These are phyloP conservation scores for Leucaena leucocephala DNA, from an alignment of 306 rosid species.

Conservation along the genomic window DNA sequence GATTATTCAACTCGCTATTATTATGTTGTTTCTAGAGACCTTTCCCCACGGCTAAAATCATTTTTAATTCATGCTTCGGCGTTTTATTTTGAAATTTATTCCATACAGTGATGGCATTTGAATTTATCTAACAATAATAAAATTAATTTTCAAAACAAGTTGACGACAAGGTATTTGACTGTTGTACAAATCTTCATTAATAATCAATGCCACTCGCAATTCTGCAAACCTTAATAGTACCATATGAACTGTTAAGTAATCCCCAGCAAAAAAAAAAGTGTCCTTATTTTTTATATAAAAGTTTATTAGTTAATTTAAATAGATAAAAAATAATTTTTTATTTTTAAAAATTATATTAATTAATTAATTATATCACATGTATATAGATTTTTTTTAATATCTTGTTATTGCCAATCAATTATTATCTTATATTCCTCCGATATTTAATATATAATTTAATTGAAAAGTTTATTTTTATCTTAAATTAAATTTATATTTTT, in stretches of 20 bases:
- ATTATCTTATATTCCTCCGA: no score
- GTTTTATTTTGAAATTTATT: neutral
- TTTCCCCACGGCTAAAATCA: neutral
- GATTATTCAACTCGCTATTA: neutral
- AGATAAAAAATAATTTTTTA: no score
- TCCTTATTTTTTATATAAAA: no score
- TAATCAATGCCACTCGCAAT: neutral
- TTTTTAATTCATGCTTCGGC: neutral
- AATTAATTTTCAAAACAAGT: neutral
- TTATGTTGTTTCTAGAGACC: neutral
- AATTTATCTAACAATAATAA: neutral
- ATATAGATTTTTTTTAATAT: no score
- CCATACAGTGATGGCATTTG: neutral
- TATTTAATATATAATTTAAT: no score
- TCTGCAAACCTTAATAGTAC: neutral
- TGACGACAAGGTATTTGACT: neutral
- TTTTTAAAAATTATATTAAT: no score
- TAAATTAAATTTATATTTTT: no score
- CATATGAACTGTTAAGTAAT: neutral
- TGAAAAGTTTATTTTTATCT: no score
- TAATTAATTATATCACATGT: no score
- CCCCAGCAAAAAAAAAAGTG: neutral
- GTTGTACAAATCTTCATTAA: neutral
- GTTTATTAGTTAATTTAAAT: no score
- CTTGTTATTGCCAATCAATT: no score